Percentiles rank a stretch among this genome's conserved stretches.
phyloP scores from a whole-genome alignment of 768 basidiomycete genomes.

The Hypsizygus marmoreus region DNA sequence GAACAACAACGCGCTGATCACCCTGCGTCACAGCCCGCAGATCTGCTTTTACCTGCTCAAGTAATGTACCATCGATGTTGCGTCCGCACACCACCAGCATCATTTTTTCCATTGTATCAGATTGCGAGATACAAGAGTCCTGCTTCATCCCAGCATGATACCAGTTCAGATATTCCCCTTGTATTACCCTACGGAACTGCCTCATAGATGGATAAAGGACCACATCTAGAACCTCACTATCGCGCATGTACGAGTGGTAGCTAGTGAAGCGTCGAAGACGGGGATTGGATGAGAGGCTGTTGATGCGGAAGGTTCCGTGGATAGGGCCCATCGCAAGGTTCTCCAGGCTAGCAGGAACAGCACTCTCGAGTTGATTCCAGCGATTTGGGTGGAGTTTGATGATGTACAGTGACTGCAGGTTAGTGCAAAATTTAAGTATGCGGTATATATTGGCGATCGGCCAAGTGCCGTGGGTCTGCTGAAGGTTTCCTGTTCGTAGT shows the following conservation, averaged over 20 bases:
- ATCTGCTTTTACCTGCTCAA: neutral
- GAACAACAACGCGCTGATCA: slow-evolving; percentile 7
- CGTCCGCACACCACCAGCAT: neutral
- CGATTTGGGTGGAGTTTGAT: slow-evolving; percentile 31
- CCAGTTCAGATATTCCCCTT: neutral
- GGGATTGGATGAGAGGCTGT: slow-evolving; percentile 26
- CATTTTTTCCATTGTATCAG: slow-evolving; percentile 8
- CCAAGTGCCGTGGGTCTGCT: slow-evolving; percentile 31
- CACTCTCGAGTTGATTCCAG: slow-evolving; percentile 30
- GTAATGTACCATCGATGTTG: neutral
- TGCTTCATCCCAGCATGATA: neutral
- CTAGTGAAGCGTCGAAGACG: slow-evolving; percentile 32
- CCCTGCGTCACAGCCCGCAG: neutral
- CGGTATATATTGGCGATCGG: slow-evolving; percentile 32
- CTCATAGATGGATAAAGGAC: slow-evolving; percentile 29
- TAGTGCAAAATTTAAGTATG: slow-evolving; percentile 28
- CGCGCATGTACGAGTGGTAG: slow-evolving; percentile 33
- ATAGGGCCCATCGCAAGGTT: slow-evolving; percentile 34
- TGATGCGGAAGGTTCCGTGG: slow-evolving; percentile 32
- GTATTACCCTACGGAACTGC: slow-evolving; percentile 25
- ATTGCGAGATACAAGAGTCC: slow-evolving; percentile 3
- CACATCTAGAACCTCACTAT: slow-evolving; percentile 34
- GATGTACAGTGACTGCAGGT: slow-evolving; percentile 29
- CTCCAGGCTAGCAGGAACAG: slow-evolving; percentile 31
- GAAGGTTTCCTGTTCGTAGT: slow-evolving; percentile 22